Evolutionary conservation across 208 protist species (phyloP), one percentile per base, ranked within the genome.

Genomic region (Wallacemonas rigidus): DNA sequence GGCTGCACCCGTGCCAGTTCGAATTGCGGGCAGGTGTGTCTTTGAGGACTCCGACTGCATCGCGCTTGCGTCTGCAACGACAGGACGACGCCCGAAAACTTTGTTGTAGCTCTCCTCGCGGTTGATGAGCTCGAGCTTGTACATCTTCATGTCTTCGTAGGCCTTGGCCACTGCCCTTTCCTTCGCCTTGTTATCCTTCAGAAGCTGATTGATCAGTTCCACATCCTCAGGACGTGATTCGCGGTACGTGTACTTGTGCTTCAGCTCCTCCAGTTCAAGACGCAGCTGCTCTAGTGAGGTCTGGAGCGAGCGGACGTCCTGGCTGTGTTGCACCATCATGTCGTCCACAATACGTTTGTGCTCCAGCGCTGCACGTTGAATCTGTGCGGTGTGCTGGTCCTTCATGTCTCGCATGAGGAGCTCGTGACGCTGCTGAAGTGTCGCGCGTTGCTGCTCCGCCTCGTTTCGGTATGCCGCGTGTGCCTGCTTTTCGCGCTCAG

Each of bases 41-140:
- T 17, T 70, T 3, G 65, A 70, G 15, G 54, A 3, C 12, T 50
- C 60, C 14, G 43, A 9, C 47, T 6, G 47, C 6, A 5, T 58
- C 9, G 8, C 7, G 68, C n/a, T 14, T 12, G 67, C 12, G 11
- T 56, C 82, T 3, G 82, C 82, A 11, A 90, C 76, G 26, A 72
- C 72, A 2, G 91, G 92, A n/a, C 81, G 75, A 36, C 97, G 70
- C 7, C 86, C 80, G 78, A 98, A 98, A 2, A 96, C 75, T 55
- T 97, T 97, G 74, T 98, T 98, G 83, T 97, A 98, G 71, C 92
- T 98, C 61, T 98, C 94, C 70, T 98, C 97, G 1, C 95, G 81
- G 75, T 98, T 98, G 53, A 95, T 78, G 26, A 98, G 89, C 72
- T 98, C 95, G 48, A 98, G 71, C 78, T 97, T 97, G 85, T 97